These are phyloP conservation scores for Kuraishia molischiana DNA, from an alignment of 805 yeast genomes.

Conservation along the genomic window DNA sequence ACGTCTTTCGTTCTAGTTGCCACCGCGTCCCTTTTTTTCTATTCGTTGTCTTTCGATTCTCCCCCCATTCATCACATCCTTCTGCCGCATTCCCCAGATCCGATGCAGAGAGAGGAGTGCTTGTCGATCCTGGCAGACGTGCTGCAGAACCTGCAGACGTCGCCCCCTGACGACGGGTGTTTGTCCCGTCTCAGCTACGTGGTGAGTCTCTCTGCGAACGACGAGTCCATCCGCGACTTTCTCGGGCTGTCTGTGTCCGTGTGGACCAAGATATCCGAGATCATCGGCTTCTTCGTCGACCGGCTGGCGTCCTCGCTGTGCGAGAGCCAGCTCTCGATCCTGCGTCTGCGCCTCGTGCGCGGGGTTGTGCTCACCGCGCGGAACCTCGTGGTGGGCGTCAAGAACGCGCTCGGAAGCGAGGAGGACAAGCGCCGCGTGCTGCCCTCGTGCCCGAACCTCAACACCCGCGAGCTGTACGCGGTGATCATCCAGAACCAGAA, in stretches of 20 bases:
- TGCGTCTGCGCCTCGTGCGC: background rate
- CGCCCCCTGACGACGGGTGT: background rate
- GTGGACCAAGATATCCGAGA: constrained; percentile 11
- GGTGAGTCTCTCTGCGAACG: background rate
- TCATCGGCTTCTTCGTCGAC: constrained; percentile 2
- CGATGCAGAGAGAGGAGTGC: constrained; percentile 1
- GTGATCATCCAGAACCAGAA: background rate
- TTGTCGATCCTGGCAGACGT: background rate
- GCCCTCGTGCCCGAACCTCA: background rate
- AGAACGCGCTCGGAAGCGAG: background rate
- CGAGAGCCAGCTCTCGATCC: background rate
- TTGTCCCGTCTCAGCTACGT: background rate
- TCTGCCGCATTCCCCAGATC: no score
- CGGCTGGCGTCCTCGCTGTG: background rate
- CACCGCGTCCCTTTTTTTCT: no score
- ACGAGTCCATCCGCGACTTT: constrained; percentile 10
- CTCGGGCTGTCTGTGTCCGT: constrained; percentile 12
- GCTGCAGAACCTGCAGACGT: background rate
- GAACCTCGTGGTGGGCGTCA: constrained; percentile 1
- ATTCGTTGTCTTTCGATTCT: no score
- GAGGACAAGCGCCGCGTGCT: background rate
- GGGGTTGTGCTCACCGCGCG: background rate
- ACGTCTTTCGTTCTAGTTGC: no score
- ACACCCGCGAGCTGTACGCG: background rate
- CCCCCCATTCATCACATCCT: no score